Evolutionary conservation across 371 early-diverging fungal species (phyloP).

Genomic region (Mucor mucedo): DNA sequence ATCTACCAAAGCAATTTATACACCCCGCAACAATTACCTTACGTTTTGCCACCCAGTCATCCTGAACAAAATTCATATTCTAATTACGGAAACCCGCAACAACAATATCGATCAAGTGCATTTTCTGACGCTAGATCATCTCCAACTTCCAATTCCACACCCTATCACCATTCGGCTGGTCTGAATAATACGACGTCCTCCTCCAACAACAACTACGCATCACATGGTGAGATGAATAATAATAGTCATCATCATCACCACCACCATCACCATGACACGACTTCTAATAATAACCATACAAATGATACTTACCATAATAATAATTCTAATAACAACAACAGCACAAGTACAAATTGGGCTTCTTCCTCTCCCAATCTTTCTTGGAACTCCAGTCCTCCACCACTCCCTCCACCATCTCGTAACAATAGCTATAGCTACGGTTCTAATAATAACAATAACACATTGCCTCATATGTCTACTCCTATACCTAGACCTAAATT

Average conservation of each 20-base stretch:
- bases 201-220: constrained; percentile 2
- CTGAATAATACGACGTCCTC: constrained; percentile 15
- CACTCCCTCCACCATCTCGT: constrained; percentile 35
- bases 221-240: constrained; percentile 6
- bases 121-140: constrained; percentile 37
- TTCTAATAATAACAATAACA: constrained; percentile 17
- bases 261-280: constrained; percentile 9
- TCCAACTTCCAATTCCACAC: constrained; percentile 18
- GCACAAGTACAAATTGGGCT: not conserved
- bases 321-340: not conserved
- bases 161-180: constrained; percentile 26
- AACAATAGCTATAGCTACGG: constrained; percentile 14
- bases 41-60: constrained; percentile 30
- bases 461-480: constrained; percentile 33
- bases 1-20: constrained; percentile 44
- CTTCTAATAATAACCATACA: not conserved
- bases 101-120: constrained; percentile 37
- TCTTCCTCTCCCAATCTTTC: constrained; percentile 19
- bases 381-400: constrained; percentile 26
- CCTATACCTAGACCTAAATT: constrained; percentile 62
- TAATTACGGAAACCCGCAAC: constrained; percentile 17
- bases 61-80: constrained; percentile 27
- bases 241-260: not conserved
- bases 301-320: constrained; percentile 2
- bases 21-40: constrained; percentile 36